Evolutionary conservation across 371 early-diverging fungal species (phyloP).

Genomic region (Rhizopus arrhizus): DNA sequence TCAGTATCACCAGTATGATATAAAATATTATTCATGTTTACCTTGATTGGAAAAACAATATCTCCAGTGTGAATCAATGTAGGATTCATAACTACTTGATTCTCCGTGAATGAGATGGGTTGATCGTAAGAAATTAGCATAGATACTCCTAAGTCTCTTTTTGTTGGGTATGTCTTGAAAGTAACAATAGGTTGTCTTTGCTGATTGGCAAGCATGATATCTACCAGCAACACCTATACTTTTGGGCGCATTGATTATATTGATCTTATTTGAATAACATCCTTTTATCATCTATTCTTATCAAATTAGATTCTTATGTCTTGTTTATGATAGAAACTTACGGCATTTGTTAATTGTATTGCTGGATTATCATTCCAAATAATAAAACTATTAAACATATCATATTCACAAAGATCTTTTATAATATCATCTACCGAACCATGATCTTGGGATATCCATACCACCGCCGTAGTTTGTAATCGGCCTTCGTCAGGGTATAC

Average conservation of each 20-base stretch:
- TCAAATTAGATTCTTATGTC: neutral
- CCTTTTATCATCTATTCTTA: conserved; percentile 5
- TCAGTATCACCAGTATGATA: neutral
- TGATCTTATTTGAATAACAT: conserved; percentile 46
- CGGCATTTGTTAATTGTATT: conserved; percentile 49
- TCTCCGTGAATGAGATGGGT: conserved; percentile 62
- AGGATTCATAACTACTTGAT: conserved; percentile 49
- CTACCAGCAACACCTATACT: conserved; percentile 57
- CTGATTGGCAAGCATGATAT: conserved; percentile 62
- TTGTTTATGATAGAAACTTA: conserved; percentile 25
- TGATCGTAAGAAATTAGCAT: conserved; percentile 63
- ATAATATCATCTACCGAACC: conserved; percentile 36
- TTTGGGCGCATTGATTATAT: conserved; percentile 54
- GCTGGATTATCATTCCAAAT: conserved; percentile 66
- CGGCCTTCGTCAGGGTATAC: conserved; percentile 62
- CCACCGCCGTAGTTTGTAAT: conserved; percentile 55
- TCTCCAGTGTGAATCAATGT: conserved; percentile 62
- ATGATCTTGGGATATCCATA: conserved; percentile 27
- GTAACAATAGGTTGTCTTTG: conserved; percentile 66
- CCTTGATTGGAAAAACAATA: conserved; percentile 68
- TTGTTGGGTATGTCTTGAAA: conserved; percentile 58
- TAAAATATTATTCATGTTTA: conserved; percentile 20
- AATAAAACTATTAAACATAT: conserved; percentile 61
- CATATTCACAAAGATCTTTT: conserved; percentile 56
- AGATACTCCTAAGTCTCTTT: conserved; percentile 53